Conservation (phyloP, 2,329 filamentous ascomycete species). For the Sclerotinia trifoliorum region DNA sequence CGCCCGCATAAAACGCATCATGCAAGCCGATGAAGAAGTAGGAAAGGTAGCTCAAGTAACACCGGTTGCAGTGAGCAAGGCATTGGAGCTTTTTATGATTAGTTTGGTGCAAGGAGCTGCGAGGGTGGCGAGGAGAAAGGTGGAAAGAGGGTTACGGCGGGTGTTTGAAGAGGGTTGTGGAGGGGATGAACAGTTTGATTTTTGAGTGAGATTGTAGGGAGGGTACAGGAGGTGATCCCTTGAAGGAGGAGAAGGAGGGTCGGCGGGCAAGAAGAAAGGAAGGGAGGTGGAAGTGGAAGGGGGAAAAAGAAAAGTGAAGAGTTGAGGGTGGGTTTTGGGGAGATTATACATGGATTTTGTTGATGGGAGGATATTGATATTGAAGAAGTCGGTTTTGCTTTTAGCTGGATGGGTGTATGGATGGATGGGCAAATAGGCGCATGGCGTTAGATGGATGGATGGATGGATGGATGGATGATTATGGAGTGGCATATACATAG, state of each 20-base stretch:
- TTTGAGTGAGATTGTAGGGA: slow-evolving; percentile 87
- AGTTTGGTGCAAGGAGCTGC: slow-evolving; percentile 86
- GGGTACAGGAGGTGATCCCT: slow-evolving; percentile 61
- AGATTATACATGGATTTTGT: neutral
- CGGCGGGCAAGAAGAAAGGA: slow-evolving; percentile 14
- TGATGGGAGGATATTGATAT: neutral
- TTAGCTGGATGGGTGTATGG: slow-evolving; percentile 2
- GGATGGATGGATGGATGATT: neutral
- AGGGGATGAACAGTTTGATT: slow-evolving; percentile 91
- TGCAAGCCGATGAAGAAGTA: slow-evolving; percentile 98
- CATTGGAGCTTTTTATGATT: slow-evolving; percentile 97
- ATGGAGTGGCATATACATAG: neutral
- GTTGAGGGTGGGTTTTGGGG: neutral
- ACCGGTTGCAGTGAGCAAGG: slow-evolving; percentile 91
- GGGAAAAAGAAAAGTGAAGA: neutral
- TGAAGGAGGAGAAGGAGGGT: slow-evolving; percentile 31
- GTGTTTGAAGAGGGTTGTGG: slow-evolving; percentile 89
- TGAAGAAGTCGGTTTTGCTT: neutral
- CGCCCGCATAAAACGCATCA: slow-evolving; percentile 96
- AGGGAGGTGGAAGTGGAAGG: neutral
- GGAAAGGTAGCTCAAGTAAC: slow-evolving; percentile 98
- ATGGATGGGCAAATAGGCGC: neutral
- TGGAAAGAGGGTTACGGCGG: slow-evolving; percentile 85
- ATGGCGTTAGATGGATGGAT: neutral
- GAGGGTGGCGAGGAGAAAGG: slow-evolving; percentile 77